Conservation (phyloP, 257 asterid genomes). For the Dorcoceras hygrometricum region DNA sequence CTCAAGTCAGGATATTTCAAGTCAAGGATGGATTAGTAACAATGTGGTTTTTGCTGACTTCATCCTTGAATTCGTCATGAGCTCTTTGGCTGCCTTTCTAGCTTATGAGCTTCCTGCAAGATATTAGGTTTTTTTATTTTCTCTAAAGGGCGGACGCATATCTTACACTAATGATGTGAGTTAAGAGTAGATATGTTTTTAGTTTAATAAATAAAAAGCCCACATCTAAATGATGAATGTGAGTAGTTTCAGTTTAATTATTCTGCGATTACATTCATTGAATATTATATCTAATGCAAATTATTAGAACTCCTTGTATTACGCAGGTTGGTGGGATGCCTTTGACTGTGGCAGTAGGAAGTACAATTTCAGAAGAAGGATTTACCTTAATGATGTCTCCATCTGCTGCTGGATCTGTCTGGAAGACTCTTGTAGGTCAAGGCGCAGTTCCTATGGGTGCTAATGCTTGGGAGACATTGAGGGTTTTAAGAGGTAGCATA, state of each 20-base stretch:
- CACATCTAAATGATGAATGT: slow-evolving; percentile 17
- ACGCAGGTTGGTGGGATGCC: slow-evolving; percentile 87
- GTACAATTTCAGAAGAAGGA: slow-evolving; percentile 70
- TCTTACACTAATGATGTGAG: slow-evolving; percentile 2
- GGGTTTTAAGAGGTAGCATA: slow-evolving; percentile 74
- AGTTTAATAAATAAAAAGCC: slow-evolving; percentile 10
- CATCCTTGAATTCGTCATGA: not conserved
- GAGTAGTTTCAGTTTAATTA: not conserved
- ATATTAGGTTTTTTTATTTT: slow-evolving; percentile 5
- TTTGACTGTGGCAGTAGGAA: slow-evolving; percentile 86
- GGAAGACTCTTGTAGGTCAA: slow-evolving; percentile 66
- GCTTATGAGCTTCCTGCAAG: slow-evolving; percentile 1
- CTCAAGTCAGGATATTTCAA: not conserved
- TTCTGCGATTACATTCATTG: slow-evolving; percentile 6
- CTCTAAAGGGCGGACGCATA: not conserved
- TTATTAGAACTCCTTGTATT: slow-evolving; percentile 16
- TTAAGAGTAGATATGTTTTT: not conserved
- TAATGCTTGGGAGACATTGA: slow-evolving; percentile 82
- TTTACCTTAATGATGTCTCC: slow-evolving; percentile 78
- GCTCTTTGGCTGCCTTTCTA: slow-evolving; percentile 7
- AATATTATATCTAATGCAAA: slow-evolving; percentile 16
- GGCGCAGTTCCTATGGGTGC: slow-evolving; percentile 78
- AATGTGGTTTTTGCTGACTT: not conserved
- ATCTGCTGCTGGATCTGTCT: slow-evolving; percentile 53
- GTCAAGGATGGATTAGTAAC: not conserved